phyloP scores from a whole-genome alignment of 805 yeast species.

The Cyberlindnera mrakii region DNA sequence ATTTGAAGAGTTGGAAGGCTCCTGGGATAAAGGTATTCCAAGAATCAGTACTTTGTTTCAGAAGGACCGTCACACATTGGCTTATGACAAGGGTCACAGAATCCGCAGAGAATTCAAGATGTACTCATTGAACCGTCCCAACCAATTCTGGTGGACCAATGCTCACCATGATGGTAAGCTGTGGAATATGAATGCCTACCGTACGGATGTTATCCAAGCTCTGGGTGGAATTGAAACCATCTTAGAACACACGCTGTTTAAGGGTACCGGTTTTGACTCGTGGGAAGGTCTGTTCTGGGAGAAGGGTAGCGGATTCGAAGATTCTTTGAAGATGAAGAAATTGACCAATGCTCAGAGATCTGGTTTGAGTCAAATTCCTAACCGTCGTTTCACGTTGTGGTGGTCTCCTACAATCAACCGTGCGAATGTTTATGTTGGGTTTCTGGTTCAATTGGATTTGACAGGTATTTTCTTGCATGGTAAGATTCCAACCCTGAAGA shows the following conservation, averaged over 20 bases:
- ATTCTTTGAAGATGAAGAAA: conserved; percentile 88
- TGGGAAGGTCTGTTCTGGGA: conserved; percentile 99
- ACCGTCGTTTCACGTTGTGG: conserved; percentile 95
- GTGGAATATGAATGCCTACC: conserved; percentile 88
- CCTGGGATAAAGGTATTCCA: conserved; percentile 97
- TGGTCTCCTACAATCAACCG: conserved; percentile 99
- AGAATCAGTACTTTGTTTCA: conserved; percentile 93
- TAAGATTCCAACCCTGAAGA: conserved; percentile 93
- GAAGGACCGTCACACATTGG: conserved; percentile 89
- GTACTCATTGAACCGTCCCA: conserved; percentile 62
- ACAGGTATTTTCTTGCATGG: conserved; percentile 98
- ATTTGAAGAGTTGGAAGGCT: conserved; percentile 87
- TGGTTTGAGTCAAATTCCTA: conserved; percentile 95
- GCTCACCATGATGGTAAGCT: conserved; percentile 90
- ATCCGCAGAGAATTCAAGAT: conserved; percentile 73
- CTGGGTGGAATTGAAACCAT: conserved; percentile 96
- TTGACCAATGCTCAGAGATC: conserved; percentile 96
- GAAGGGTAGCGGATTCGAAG: conserved; percentile 95
- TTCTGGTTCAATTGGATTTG: conserved; percentile 88
- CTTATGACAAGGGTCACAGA: conserved; percentile 92
- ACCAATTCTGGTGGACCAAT: conserved; percentile 97
- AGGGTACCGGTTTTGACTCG: conserved; percentile 94
- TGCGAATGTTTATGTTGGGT: conserved; percentile 97
- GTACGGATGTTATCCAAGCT: conserved; percentile 95
- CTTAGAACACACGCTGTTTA: conserved; percentile 88